Base-by-base conservation (phyloP, 1,139 yeast genomes). In the Blastobotrys aristatus region DNA sequence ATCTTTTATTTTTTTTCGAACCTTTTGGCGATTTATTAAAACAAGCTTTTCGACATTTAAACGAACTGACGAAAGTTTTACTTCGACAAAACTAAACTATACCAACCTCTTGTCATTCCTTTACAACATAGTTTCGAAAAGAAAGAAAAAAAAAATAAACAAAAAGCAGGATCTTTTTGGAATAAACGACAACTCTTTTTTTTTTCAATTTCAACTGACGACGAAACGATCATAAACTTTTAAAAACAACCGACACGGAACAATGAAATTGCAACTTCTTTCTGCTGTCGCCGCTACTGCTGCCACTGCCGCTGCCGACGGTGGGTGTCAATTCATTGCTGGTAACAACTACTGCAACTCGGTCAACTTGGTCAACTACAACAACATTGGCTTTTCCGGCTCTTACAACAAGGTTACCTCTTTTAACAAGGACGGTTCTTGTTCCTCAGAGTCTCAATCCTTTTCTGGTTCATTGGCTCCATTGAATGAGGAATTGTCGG, bases 311-410 rank as follows among this genome's bases (percentile, higher is more conserved):
- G 50, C 50, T 14, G 57, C 48, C 36, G 44, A 48, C 44, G 55
- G 56, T 24, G 53, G 51, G 24, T 63, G 66, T 51, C 54, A 52
- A 41, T 46, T 57, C 32, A 57, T 60, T 34, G 64, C 61, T 44
- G 96, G 96, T 55, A 88, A 87, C 76, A 85, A 83, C 74, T 89
- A 84, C 77, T 88, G 97, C 71, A 69, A 76, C 55, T 66, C 78
- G 54, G 85, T 88, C 51, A 61, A 70, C 53, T 88, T 86, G 57
- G 76, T 90, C 56, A 71, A 74, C 52, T 92, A 85, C 73, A 59
- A 73, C 48, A 79, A 80, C 54, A 76, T 90, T 49, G 97, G 97
- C 24, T 86, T 74, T 67, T 70, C 84, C 10, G 96, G 97, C 51
- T 70, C 87, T 36, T 90, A 89, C 72, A 65, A 72, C 59, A 81